Evolutionary conservation across 176 grass and related monocot genomes (phyloP), one percentile per base, ranked within the genome.

Genomic region (Tillandsia fasciculata): DNA sequence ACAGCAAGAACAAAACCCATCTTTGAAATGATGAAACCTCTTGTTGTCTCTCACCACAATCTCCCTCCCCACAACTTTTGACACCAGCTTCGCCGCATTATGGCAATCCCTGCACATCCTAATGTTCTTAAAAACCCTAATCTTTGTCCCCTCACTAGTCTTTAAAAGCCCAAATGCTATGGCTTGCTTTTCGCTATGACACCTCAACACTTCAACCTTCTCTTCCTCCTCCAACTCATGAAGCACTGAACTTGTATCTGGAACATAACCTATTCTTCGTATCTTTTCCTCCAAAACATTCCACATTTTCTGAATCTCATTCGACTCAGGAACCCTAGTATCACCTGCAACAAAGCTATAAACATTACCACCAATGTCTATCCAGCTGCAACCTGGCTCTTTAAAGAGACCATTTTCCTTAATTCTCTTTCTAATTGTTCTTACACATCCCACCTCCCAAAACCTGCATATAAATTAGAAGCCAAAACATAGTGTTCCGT

Each of bases 21-120:
- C 74, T 50, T 52, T 77, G 70, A 90, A 90, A 79, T 86, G 87
- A 74, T 86, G 87, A 27, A 90, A 90, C 27, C 85, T 72, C 72
- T 73, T 87, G 54, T 83, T 87, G 71, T 83, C 80, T 59, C 80
- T 83, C 27, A 88, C 74, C 64, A 84, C 81, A 9, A 88, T 84
- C 59, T 84, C 77, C 68, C 70, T 82, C 15, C 5, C 66, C 14
- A 72, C 58, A 3, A 84, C 56, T 66, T 81, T 87, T 4, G 81
- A 78, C 14, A 91, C 70, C 17, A 83, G 61, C 68, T 84, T 84
- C 17, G 72, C 72, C 1, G 86, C 81, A 50, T 78, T 81, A 18
- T 88, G 86, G 72, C 78, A 91, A 67, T 87, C 80, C 64, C 76
- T 91, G 74, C 88, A 91, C 74, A 87, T 87, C 48, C 87, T 86